These are phyloP conservation scores for Coix lacrymajobi DNA, from an alignment of 176 grass and related monocot genomes.

Conservation along the genomic window DNA sequence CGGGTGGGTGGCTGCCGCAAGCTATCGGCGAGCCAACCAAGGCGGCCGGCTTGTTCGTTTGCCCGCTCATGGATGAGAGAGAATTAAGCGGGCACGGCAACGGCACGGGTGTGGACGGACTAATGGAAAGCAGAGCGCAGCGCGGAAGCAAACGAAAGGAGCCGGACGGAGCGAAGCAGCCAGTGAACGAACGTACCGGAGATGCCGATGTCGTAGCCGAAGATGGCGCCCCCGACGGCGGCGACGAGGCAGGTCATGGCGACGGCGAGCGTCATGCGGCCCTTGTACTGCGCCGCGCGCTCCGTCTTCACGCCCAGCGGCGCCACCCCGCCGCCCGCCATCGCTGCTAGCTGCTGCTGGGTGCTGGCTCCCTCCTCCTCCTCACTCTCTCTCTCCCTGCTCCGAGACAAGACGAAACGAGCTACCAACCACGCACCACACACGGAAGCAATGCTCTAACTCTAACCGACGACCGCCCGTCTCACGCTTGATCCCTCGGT, in stretches of 20 bases:
- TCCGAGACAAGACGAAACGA: neutral
- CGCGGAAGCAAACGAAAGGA: neutral
- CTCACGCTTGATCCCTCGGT: no score
- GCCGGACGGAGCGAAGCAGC: fast-evolving
- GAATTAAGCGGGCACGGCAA: neutral
- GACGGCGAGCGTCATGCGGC: constrained; percentile 76
- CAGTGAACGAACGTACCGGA: constrained; percentile 31
- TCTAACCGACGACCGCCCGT: neutral
- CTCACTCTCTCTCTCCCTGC: neutral
- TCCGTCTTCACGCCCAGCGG: constrained; percentile 74
- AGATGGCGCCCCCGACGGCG: constrained; percentile 85
- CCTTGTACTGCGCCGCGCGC: constrained; percentile 79
- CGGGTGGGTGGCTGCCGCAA: neutral
- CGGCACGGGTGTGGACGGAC: neutral
- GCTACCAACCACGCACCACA: neutral
- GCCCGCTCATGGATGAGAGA: neutral
- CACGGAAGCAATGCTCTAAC: constrained; percentile 34
- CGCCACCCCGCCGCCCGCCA: constrained; percentile 55
- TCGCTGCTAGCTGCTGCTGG: neutral
- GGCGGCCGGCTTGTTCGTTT: neutral
- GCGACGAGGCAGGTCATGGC: constrained; percentile 76
- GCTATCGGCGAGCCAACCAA: neutral
- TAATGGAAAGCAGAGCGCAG: neutral
- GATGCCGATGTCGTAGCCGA: constrained; percentile 92
- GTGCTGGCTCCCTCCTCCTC: neutral